phyloP scores from a whole-genome alignment of 345 rosid genomes.

The Eucalyptus guilfoylei region DNA sequence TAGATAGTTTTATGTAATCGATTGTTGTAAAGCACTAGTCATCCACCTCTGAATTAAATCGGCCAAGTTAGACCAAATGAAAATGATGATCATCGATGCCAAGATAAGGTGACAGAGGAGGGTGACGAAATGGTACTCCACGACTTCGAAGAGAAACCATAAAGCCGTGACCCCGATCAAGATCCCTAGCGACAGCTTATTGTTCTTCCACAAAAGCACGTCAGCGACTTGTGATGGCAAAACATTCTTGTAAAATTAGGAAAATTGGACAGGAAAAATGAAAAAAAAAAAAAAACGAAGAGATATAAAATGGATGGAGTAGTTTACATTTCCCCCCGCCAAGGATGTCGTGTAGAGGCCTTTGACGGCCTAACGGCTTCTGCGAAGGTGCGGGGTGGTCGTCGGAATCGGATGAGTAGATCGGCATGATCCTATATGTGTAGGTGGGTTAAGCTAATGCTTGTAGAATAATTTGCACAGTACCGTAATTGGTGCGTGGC shows the following conservation, averaged over 20 bases:
- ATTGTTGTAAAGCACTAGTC: not conserved
- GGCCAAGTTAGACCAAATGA: conserved; percentile 48
- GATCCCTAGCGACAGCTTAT: conserved; percentile 39
- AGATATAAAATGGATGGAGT: not conserved
- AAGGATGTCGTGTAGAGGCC: conserved; percentile 10
- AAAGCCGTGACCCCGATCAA: conserved; percentile 35
- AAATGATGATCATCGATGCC: conserved; percentile 24
- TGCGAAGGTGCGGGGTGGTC: not conserved
- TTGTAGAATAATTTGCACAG: not conserved
- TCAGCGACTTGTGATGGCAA: conserved; percentile 38
- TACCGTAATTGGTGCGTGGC: not conserved
- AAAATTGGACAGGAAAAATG: not conserved
- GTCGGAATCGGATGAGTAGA: not conserved
- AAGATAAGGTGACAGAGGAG: conserved; percentile 43
- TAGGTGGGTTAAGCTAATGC: not conserved
- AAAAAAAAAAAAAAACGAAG: fast-evolving
- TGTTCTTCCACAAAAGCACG: conserved; percentile 55
- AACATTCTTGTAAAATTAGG: not conserved
- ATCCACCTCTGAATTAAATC: conserved; percentile 32
- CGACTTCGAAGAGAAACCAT: conserved; percentile 59
- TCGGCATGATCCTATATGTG: not conserved
- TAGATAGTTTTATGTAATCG: not conserved
- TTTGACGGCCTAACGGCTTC: not conserved
- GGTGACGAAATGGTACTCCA: conserved; percentile 47
- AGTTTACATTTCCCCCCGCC: conserved; percentile 20